A percentile compares a stretch with the other conserved stretches of the same genome.
phyloP scores from a whole-genome alignment of 2,329 filamentous ascomycete species.

The Penicillium verrucosum region DNA sequence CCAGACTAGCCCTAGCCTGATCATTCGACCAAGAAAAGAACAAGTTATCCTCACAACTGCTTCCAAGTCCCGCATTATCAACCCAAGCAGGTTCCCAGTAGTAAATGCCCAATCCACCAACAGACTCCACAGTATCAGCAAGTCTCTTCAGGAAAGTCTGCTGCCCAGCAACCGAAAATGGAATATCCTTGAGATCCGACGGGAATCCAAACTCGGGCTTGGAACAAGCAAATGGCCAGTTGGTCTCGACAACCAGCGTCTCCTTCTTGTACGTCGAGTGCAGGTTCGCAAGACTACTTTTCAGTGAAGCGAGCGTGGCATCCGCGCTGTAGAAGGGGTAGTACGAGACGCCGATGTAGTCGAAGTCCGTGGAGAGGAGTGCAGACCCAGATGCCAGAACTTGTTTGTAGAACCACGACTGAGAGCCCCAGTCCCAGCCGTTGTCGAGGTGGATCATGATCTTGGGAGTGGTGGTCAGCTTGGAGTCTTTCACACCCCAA shows the following conservation, averaged over 20 bases:
- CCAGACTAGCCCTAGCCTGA: constrained; percentile 55
- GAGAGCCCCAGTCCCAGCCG: constrained; percentile 65
- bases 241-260: constrained; percentile 65
- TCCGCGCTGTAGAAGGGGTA: constrained; percentile 66
- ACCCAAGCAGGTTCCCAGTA: constrained; percentile 76
- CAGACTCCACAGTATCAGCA: constrained; percentile 53
- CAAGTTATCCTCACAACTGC: constrained; percentile 62
- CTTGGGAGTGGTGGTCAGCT: constrained; percentile 55
- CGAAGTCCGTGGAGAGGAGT: constrained; percentile 57
- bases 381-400: constrained; percentile 51
- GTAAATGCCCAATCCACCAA: constrained; percentile 60
- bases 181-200: constrained; percentile 57
- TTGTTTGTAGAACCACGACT: constrained; percentile 63
- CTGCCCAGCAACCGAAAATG: constrained; percentile 63
- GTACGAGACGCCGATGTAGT: constrained; percentile 69
- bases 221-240: constrained; percentile 67
- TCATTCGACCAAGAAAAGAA: constrained; percentile 56
- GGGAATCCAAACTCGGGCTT: constrained; percentile 59
- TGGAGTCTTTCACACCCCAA: constrained; percentile 62
- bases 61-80: constrained; percentile 62
- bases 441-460: constrained; percentile 75
- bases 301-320: constrained; percentile 59
- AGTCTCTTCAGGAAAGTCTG: constrained; percentile 59
- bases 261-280: constrained; percentile 61
- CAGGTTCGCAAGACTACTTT: constrained; percentile 57